Percentiles rank a stretch among this genome's conserved stretches.
These are phyloP conservation scores for Gloeostereum incarnatum DNA, from an alignment of 768 basidiomycete species.

Conservation along the genomic window DNA sequence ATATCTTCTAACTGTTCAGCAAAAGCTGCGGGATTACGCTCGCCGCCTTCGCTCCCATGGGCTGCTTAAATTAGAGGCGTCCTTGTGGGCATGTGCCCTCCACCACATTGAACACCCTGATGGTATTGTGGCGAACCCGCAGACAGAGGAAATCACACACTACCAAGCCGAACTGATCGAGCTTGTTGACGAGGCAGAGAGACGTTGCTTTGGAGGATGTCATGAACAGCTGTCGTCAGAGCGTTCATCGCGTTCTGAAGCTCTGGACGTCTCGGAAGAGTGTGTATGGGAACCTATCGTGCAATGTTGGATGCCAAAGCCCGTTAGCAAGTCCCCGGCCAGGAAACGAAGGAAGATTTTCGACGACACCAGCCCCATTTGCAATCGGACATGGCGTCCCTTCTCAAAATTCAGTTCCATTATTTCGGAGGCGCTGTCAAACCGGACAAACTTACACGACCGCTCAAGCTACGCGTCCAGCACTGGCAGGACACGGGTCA, in stretches of 20 bases:
- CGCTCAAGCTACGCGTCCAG: too few species aligned
- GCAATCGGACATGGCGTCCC: slow-evolving; percentile 11
- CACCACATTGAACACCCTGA: slow-evolving; percentile 30
- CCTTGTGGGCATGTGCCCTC: slow-evolving; percentile 43
- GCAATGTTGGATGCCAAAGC: slow-evolving; percentile 31
- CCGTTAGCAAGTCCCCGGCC: slow-evolving; percentile 6
- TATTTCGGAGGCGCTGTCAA: slow-evolving; percentile 27
- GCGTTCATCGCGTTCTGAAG: slow-evolving; percentile 3
- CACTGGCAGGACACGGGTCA: not conserved
- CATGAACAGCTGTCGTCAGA: slow-evolving; percentile 4
- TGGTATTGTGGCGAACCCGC: slow-evolving; percentile 10
- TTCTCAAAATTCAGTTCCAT: slow-evolving; percentile 26
- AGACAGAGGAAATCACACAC: slow-evolving; percentile 16
- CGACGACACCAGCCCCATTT: slow-evolving; percentile 6
- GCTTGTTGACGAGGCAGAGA: slow-evolving; percentile 42
- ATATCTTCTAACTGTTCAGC: too few species aligned
- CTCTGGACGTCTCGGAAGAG: slow-evolving; percentile 11
- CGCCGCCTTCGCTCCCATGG: slow-evolving; percentile 20
- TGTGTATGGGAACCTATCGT: slow-evolving; percentile 43
- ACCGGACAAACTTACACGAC: slow-evolving; percentile 23
- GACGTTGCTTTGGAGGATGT: slow-evolving; percentile 28
- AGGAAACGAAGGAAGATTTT: slow-evolving; percentile 12
- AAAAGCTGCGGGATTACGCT: slow-evolving; percentile 7
- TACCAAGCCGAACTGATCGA: slow-evolving; percentile 33
- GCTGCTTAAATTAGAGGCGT: slow-evolving; percentile 35